Evolutionary conservation across 805 yeast genomes (phyloP).

Genomic region (Kuraishia floccosa): DNA sequence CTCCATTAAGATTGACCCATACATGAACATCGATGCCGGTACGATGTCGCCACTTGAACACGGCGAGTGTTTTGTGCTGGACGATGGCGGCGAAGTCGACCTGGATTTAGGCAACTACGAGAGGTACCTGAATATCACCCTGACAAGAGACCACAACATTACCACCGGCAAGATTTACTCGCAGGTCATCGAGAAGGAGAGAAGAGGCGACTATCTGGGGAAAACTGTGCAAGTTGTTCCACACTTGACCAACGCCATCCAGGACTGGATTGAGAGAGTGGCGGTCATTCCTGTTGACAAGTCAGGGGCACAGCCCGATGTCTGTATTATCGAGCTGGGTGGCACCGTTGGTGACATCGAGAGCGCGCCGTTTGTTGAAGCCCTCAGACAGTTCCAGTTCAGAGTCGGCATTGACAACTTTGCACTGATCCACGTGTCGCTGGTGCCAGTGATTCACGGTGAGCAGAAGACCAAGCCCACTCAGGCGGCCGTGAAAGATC

Average conservation of each 20-base stretch:
- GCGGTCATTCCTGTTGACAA: constrained; percentile 86
- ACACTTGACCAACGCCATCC: constrained; percentile 93
- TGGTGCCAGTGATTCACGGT: constrained; percentile 96
- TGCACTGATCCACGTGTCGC: constrained; percentile 91
- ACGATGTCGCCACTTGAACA: constrained; percentile 99
- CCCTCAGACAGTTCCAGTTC: constrained; percentile 97
- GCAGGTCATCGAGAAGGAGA: constrained; percentile 85
- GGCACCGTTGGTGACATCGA: constrained; percentile 99
- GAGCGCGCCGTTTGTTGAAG: constrained; percentile 98
- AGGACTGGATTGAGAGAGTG: constrained; percentile 96
- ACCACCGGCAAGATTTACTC: constrained; percentile 97
- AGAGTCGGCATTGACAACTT: constrained; percentile 91
- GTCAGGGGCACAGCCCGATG: constrained; percentile 82
- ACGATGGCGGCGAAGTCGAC: constrained; percentile 99
- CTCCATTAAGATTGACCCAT: constrained; percentile 96
- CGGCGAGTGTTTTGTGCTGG: constrained; percentile 95
- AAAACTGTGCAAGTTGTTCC: constrained; percentile 99
- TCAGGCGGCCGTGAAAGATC: constrained; percentile 96
- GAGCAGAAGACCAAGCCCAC: constrained; percentile 99
- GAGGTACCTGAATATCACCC: constrained; percentile 86
- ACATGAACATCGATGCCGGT: constrained; percentile 99
- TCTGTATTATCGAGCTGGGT: constrained; percentile 95
- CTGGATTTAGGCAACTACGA: constrained; percentile 97
- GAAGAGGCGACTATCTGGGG: constrained; percentile 96
- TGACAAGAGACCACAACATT: constrained; percentile 90